Base-by-base conservation (phyloP, 2,329 filamentous ascomycete species). In the Cladosporium colombiae region DNA sequence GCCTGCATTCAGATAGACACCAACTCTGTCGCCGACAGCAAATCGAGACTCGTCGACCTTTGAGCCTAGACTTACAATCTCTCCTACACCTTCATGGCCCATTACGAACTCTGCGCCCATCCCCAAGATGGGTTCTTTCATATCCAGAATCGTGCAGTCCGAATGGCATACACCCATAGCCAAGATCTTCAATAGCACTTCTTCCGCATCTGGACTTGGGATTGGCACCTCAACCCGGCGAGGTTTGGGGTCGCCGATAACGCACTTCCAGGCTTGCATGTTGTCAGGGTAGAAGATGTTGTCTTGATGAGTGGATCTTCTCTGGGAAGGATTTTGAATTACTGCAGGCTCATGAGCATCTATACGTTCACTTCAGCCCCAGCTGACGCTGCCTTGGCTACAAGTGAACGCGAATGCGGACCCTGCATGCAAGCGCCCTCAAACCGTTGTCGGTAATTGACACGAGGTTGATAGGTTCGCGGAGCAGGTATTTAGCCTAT, bases 111-210 rank as follows among this genome's bases (percentile, higher is more conserved):
- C 37, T 25, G 50, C 33, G 11, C 50, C 29, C 62, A 57, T 65
- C 68, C 69, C 50, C 21, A 58, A 62, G 8, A 62, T 27, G 1
- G 57, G 40, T 27, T 57, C 52, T 49, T 77, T 73, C 7, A 71
- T 65, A 31, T 67, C 73, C 5, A 76, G 67, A 3, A 78, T 66
- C 8, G 72, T 73, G 65, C 75, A 72, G 64, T 78, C 76, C 31
- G 73, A 75, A 31, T 76, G 74, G 59, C 76, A 78, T 18, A 78
- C 75, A 18, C 75, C 76, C n/a, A 74, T 74, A 21, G 76, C 76
- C n/a, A 77, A 66, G 65, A 77, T 73, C 61, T 77, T 76, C 66
- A 74, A 68, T 6, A 78, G 68, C 29, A 77, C 70, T 2, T 73
- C 75, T 4, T 69, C 73, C 5, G 72, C 65, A 10, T 67, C 64